A percentile compares a stretch with the other conserved stretches of the same genome.
phyloP scores from a whole-genome alignment of 1,284 basidiomycete species.

The Leccinum pachyderme region DNA sequence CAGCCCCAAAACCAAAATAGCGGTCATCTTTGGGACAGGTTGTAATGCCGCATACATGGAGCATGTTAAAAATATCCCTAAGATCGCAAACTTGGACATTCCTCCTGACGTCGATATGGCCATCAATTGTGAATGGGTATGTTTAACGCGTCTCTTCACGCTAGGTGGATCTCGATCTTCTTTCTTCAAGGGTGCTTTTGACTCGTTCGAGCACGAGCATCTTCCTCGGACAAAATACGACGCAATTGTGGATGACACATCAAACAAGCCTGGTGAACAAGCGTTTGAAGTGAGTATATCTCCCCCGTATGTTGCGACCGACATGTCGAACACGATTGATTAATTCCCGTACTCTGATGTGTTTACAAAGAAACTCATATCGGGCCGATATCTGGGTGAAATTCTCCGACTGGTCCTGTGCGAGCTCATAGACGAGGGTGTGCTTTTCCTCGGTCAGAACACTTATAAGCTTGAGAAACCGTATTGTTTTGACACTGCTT shows the following conservation, averaged over 20 bases:
- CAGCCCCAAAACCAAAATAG: slow-evolving; percentile 87
- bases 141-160: slow-evolving; percentile 15
- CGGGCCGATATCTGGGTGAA: slow-evolving; percentile 96
- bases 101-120: slow-evolving; percentile 78
- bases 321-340: not conserved
- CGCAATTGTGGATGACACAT: slow-evolving; percentile 85
- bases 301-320: not conserved
- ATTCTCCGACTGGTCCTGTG: slow-evolving; percentile 91
- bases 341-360: not conserved
- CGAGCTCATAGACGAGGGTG: slow-evolving; percentile 95
- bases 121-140: slow-evolving; percentile 95
- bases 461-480: slow-evolving; percentile 96
- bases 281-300: slow-evolving; percentile 67
- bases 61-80: slow-evolving; percentile 70
- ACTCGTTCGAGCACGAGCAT: slow-evolving; percentile 94
- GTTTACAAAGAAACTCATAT: slow-evolving; percentile 85
- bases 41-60: slow-evolving; percentile 99
- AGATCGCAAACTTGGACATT: slow-evolving; percentile 77
- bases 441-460: slow-evolving; percentile 96
- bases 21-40: slow-evolving; percentile 96
- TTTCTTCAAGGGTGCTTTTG: slow-evolving; percentile 82
- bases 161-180: not conserved
- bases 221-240: slow-evolving; percentile 95
- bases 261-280: slow-evolving; percentile 97
- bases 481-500: slow-evolving; percentile 94